These are phyloP conservation scores for Malus hybrid DNA, from an alignment of 331 rosid genomes.

Conservation along the genomic window DNA sequence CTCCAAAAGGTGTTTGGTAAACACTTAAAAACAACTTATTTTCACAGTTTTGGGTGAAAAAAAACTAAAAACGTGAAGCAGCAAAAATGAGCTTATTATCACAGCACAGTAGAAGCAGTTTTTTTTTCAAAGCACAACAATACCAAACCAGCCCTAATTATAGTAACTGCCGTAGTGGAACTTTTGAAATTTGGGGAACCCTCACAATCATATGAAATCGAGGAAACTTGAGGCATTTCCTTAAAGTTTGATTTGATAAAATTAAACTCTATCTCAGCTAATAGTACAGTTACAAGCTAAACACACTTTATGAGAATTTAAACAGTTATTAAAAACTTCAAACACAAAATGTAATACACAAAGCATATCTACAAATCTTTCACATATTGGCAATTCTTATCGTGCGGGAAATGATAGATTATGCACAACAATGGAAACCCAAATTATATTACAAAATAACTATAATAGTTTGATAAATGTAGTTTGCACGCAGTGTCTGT, in stretches of 20 bases:
- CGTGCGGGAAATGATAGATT: not conserved
- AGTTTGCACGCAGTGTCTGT: conserved; percentile 31
- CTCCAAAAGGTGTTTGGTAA: too few species aligned
- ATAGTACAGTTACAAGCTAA: not conserved
- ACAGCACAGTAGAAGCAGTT: too few species aligned
- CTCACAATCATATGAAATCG: not conserved
- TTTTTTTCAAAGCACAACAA: too few species aligned
- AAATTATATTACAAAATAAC: not conserved
- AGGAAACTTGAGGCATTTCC: not conserved
- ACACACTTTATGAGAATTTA: not conserved
- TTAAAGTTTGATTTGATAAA: not conserved
- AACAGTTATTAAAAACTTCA: not conserved
- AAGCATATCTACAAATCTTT: not conserved
- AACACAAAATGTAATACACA: not conserved
- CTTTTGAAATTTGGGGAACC: not conserved
- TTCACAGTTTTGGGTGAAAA: too few species aligned
- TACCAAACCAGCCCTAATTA: too few species aligned
- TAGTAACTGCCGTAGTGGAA: not conserved
- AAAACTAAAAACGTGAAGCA: too few species aligned
- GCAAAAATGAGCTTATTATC: too few species aligned
- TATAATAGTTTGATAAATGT: not conserved
- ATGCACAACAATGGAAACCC: not conserved
- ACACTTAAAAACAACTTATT: too few species aligned
- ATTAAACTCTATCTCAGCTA: not conserved
- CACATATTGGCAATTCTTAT: not conserved